phyloP scores from a whole-genome alignment of 2,329 filamentous ascomycete species.

The Samsoniella hepiali region DNA sequence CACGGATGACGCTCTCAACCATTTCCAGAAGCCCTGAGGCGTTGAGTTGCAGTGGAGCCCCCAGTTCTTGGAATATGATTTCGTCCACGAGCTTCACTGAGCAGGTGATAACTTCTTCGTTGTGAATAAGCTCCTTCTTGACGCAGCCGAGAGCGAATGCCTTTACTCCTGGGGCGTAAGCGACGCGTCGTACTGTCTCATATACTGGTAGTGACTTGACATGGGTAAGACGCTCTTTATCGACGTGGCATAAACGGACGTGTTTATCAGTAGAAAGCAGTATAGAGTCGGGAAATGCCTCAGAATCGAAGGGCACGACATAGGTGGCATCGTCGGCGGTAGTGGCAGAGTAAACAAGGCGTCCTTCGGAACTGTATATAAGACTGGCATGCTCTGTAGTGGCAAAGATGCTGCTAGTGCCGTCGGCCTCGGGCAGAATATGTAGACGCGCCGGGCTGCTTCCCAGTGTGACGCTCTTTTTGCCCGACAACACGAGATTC shows the following conservation, averaged over 20 bases:
- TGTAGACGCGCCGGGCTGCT: constrained; percentile 82
- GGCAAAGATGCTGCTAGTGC: constrained; percentile 78
- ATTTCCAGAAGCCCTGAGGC: constrained; percentile 58
- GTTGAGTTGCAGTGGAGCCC: constrained; percentile 61
- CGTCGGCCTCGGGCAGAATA: constrained; percentile 65
- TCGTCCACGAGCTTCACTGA: constrained; percentile 91
- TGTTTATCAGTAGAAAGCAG: constrained; percentile 74
- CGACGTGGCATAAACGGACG: constrained; percentile 76
- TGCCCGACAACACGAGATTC: constrained; percentile 62
- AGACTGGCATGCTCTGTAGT: constrained; percentile 92
- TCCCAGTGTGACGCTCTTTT: constrained; percentile 80
- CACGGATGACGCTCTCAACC: constrained; percentile 78
- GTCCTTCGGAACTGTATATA: constrained; percentile 84
- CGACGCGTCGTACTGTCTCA: constrained; percentile 81
- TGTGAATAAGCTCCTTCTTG: constrained; percentile 64
- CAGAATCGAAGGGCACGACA: constrained; percentile 78
- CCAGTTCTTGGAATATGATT: constrained; percentile 76
- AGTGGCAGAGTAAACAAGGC: constrained; percentile 89
- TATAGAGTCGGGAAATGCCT: constrained; percentile 76
- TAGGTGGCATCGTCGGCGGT: constrained; percentile 82
- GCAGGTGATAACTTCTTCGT: constrained; percentile 72
- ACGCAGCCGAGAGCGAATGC: constrained; percentile 88
- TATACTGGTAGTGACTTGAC: constrained; percentile 75
- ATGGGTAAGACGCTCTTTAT: constrained; percentile 82
- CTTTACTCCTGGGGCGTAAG: constrained; percentile 75